Evolutionary conservation across 441 rosid genomes (phyloP).

Genomic region (Geranium incanum): DNA sequence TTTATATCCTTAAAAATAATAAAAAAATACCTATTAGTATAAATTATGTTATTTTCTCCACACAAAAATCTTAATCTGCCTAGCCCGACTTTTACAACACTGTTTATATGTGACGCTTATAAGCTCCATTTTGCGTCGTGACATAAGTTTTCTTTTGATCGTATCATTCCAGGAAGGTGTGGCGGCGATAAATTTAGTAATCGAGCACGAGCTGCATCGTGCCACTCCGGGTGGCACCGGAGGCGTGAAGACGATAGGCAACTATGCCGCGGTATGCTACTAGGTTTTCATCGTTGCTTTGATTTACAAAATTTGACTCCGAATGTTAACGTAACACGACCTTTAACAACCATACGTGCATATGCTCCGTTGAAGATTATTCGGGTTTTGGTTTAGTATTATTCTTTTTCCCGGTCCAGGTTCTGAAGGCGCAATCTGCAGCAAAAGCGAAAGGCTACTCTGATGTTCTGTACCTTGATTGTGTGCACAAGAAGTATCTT

Average conservation of each 20-base stretch:
- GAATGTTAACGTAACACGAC: background rate
- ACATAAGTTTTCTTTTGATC: constrained; percentile 33
- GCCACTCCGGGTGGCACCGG: constrained; percentile 80
- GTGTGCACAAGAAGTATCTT: constrained; percentile 65
- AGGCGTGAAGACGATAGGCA: constrained; percentile 66
- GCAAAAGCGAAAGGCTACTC: constrained; percentile 92
- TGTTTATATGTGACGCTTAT: too few species aligned
- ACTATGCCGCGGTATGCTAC: constrained; percentile 59
- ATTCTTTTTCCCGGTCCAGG: constrained; percentile 33
- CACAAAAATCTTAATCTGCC: too few species aligned
- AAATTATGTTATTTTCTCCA: too few species aligned
- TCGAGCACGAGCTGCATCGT: constrained; percentile 58
- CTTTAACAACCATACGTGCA: background rate
- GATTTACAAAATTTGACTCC: background rate
- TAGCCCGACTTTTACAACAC: too few species aligned
- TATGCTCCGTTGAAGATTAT: background rate
- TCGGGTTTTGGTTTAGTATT: background rate
- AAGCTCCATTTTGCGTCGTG: too few species aligned
- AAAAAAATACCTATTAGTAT: too few species aligned
- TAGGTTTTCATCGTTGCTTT: background rate
- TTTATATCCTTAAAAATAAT: too few species aligned
- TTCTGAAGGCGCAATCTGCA: constrained; percentile 76
- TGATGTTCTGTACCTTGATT: constrained; percentile 89
- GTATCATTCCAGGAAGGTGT: constrained; percentile 53
- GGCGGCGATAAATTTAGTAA: constrained; percentile 49